phyloP scores from a whole-genome alignment of 306 rosid species.

The Spatholobus suberectus region DNA sequence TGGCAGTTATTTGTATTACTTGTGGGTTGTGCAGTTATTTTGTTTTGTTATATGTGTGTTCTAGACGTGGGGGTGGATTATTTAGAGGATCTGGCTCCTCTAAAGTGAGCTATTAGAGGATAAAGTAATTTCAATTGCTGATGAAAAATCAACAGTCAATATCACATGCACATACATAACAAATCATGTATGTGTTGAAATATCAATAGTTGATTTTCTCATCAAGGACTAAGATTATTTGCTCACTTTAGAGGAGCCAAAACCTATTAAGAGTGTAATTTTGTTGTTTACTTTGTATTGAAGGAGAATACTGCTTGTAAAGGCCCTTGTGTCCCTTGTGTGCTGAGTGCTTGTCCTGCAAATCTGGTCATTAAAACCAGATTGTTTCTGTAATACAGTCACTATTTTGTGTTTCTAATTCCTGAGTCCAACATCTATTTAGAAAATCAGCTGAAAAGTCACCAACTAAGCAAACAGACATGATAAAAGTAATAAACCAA shows the following conservation, averaged over 20 bases:
- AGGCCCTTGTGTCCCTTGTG: too few species aligned
- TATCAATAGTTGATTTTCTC: background rate
- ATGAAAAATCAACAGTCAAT: background rate
- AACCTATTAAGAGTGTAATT: background rate
- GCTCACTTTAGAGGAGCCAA: background rate
- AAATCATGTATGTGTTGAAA: background rate
- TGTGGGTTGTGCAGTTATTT: too few species aligned
- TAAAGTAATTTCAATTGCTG: background rate
- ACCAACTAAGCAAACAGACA: background rate
- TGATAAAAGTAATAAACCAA: slow-evolving; percentile 11
- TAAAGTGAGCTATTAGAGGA: background rate
- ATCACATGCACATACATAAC: background rate
- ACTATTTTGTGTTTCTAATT: background rate
- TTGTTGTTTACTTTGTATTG: background rate
- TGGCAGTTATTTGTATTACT: too few species aligned
- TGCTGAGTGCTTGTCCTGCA: too few species aligned
- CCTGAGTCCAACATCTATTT: background rate
- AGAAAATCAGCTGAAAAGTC: background rate
- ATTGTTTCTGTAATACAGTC: background rate
- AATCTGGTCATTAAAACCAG: too few species aligned
- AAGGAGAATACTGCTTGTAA: too few species aligned
- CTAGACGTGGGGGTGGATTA: too few species aligned
- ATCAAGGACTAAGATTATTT: background rate
- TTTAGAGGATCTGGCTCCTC: too few species aligned
- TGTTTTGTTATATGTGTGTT: too few species aligned